Conservation (phyloP, 495 filamentous ascomycete genomes). For the Neurospora sp. region DNA sequence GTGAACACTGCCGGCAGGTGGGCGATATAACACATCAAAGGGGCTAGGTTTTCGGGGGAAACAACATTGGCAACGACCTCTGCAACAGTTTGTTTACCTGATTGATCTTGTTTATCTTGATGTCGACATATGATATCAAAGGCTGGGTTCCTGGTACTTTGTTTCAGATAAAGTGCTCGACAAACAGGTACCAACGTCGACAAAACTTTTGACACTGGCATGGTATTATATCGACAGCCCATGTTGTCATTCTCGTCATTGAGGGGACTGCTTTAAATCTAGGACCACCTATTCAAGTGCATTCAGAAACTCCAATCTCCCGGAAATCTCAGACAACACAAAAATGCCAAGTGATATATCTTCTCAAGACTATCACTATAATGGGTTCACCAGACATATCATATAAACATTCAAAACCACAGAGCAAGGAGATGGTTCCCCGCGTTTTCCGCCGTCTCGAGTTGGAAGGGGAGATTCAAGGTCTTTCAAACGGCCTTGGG, state of each 20-base stretch:
- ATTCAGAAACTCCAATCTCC: background rate
- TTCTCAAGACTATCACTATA: background rate
- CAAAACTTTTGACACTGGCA: too few species aligned
- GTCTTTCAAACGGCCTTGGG: background rate
- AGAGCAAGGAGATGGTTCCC: background rate
- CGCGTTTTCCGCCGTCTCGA: background rate
- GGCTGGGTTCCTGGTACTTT: background rate
- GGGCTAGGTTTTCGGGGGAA: background rate
- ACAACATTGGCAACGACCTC: background rate
- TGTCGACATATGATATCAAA: background rate
- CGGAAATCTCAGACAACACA: background rate
- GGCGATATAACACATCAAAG: background rate
- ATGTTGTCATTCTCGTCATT: background rate
- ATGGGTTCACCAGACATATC: background rate
- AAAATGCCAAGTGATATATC: background rate
- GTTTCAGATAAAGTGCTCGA: background rate
- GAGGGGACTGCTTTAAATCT: background rate
- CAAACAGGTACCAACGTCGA: background rate
- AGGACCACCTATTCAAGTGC: background rate
- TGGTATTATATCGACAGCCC: background rate
- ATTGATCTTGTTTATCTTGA: background rate
- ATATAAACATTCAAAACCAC: background rate
- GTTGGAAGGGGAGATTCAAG: background rate
- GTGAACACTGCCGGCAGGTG: background rate
- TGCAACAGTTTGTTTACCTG: background rate